Evolutionary conservation across 139 green algal species (phyloP).

Genomic region (Chlamydomonas sp.): DNA sequence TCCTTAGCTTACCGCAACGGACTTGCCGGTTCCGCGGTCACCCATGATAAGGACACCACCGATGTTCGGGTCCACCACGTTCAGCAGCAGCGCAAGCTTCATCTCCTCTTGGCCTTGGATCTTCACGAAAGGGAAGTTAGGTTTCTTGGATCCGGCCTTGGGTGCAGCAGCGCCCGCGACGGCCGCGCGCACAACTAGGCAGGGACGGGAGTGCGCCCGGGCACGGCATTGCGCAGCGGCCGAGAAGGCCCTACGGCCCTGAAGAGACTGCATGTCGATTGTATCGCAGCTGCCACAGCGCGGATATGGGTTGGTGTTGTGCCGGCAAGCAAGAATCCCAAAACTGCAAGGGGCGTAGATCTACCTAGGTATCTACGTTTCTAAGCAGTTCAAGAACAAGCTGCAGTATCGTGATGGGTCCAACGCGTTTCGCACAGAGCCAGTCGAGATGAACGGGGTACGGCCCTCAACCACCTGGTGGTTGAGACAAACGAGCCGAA

Average conservation of each 20-base stretch:
- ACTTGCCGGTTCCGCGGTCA: conserved; percentile 90
- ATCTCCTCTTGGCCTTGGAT: conserved; percentile 87
- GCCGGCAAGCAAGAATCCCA: not conserved
- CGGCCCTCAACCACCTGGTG: too few relatives aligned
- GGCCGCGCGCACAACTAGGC: conserved; percentile 5
- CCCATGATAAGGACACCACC: conserved; percentile 92
- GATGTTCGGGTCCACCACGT: conserved; percentile 89
- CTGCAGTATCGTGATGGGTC: too few relatives aligned
- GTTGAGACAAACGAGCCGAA: too few relatives aligned
- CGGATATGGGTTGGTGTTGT: not conserved
- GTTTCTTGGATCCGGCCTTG: conserved; percentile 11
- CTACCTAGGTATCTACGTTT: too few relatives aligned
- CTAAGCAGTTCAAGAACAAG: too few relatives aligned
- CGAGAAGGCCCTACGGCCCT: conserved; percentile 16
- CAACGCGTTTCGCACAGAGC: too few relatives aligned
- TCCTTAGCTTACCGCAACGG: conserved; percentile 62
- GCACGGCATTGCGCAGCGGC: not conserved
- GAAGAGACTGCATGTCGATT: conserved; percentile 7
- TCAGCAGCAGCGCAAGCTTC: conserved; percentile 88
- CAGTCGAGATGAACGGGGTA: too few relatives aligned
- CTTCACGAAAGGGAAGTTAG: conserved; percentile 72
- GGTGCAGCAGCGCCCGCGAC: not conserved
- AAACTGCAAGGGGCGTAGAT: too few relatives aligned
- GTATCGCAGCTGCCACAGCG: too few relatives aligned
- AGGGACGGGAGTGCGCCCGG: not conserved